Conservation (phyloP, 768 basidiomycete genomes). For the Infundibulicybe gibba region DNA sequence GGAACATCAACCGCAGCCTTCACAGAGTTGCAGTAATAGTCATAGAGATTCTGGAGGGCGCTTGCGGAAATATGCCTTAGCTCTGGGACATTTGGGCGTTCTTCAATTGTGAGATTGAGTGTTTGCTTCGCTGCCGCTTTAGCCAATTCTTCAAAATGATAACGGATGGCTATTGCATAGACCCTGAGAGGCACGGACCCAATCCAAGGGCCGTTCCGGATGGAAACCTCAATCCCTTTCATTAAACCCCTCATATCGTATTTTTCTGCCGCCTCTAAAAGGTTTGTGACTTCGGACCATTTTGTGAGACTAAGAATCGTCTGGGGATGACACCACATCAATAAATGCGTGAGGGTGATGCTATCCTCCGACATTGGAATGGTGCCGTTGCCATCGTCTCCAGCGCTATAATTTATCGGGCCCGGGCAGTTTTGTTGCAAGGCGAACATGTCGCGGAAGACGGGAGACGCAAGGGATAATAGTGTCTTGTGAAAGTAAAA, state of each 20-base stretch:
- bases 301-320: constrained; percentile 29
- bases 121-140: constrained; percentile 28
- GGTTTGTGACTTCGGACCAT: constrained; percentile 30
- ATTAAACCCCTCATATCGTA: constrained; percentile 47
- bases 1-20: background rate
- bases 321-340: constrained; percentile 48
- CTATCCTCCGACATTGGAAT: constrained; percentile 47
- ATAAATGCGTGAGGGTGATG: constrained; percentile 29
- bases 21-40: background rate
- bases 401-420: no score
- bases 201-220: constrained; percentile 24
- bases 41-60: no score
- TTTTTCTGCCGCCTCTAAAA: constrained; percentile 43
- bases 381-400: constrained; percentile 32
- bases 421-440: constrained; percentile 40
- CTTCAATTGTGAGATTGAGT: constrained; percentile 27
- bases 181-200: constrained; percentile 34
- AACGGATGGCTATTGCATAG: constrained; percentile 38
- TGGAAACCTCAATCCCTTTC: constrained; percentile 23
- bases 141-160: constrained; percentile 30
- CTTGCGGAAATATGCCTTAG: no score
- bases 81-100: no score
- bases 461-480: constrained; percentile 51
- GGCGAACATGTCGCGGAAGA: constrained; percentile 54
- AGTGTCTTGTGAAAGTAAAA: constrained; percentile 55